Evolutionary conservation across 495 filamentous ascomycete genomes (phyloP), one percentile per base, ranked within the genome.

Genomic region (Clavariopsis aquatica): DNA sequence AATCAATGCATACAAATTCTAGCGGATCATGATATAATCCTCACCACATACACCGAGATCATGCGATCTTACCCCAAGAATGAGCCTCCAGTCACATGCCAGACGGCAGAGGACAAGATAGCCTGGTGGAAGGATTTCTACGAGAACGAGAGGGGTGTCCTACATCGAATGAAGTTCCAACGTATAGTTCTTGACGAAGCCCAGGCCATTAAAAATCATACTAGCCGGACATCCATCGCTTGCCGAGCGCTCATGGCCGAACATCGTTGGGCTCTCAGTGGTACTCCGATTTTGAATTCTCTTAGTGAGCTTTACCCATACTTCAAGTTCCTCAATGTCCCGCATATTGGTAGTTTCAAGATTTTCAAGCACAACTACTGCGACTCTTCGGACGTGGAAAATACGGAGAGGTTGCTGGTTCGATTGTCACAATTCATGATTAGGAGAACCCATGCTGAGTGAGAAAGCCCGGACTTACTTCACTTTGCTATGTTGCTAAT

Each of bases 151-250:
- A 52, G 70, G 7, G 82, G 81, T 0, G 52, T 66, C 0, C 66
- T 89, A 0, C 85, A 88, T 69, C 54, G 68, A 7, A 75, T 82
- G 7, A 71, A 77, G 0, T 89, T 78, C 62, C 75, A 79, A 20
- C 76, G 86, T 1, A 76, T 89, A 0, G 77, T 87, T 12, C 76
- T 87, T 0, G 85, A 88, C 57, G 87, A 88, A 67, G 83, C 80
- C 0, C 85, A 88, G 57, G 65, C 69, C 0, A 90, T 90, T 69
- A 89, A 87, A 52, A 90, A 90, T 62, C 72, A 77, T 23, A 51
- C 69, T 4, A 67, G 71, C 0, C 69, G 73, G 43, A 83, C 81
- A 2, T 82, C 80, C 0, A 72, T 80, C 1, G 83, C 85, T 3
- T 85, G 86, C 57, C 71, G 81, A 9, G 78, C 72, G 3, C 70